Evolutionary conservation across 306 rosid genomes (phyloP).

Genomic region (Cicer arietinum): DNA sequence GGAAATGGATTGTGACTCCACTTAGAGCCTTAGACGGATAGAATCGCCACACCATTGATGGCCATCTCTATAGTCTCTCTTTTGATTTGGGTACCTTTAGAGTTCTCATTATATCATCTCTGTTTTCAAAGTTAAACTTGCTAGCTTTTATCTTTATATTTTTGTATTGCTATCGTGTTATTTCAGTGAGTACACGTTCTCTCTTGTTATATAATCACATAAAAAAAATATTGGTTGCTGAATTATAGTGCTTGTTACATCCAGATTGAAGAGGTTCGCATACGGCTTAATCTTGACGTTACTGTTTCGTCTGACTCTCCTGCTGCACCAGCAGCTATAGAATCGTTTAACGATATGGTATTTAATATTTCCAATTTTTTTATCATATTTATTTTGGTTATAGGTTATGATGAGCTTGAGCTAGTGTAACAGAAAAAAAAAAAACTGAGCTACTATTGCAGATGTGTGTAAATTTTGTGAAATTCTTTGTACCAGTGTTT

Average conservation of each 20-base stretch:
- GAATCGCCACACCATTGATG: not conserved
- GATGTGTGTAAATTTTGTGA: slow-evolving; percentile 16
- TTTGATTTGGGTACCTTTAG: not conserved
- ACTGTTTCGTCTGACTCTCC: slow-evolving; percentile 62
- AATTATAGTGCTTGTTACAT: slow-evolving; percentile 34
- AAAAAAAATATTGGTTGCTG: slow-evolving; percentile 19
- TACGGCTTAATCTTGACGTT: slow-evolving; percentile 79
- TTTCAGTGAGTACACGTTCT: slow-evolving; percentile 1
- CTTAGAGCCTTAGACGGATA: not conserved
- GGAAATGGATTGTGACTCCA: not conserved
- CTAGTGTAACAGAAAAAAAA: not conserved
- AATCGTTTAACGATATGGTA: slow-evolving; percentile 84
- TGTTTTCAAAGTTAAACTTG: slow-evolving; percentile 16
- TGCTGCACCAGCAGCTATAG: slow-evolving; percentile 80
- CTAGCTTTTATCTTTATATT: not conserved
- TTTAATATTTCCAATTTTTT: not conserved
- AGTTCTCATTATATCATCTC: not conserved
- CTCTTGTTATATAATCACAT: not conserved
- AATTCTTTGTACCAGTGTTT: slow-evolving; percentile 61
- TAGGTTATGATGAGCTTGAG: slow-evolving; percentile 10
- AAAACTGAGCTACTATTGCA: not conserved
- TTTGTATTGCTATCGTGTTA: slow-evolving; percentile 5
- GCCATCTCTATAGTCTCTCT: slow-evolving; percentile 13
- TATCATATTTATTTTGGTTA: slow-evolving; percentile 2
- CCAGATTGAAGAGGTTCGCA: slow-evolving; percentile 78